Percentiles rank a stretch among this genome's conserved stretches.
phyloP scores from a whole-genome alignment of 2,329 filamentous ascomycete genomes.

The Fusarium beomiforme region DNA sequence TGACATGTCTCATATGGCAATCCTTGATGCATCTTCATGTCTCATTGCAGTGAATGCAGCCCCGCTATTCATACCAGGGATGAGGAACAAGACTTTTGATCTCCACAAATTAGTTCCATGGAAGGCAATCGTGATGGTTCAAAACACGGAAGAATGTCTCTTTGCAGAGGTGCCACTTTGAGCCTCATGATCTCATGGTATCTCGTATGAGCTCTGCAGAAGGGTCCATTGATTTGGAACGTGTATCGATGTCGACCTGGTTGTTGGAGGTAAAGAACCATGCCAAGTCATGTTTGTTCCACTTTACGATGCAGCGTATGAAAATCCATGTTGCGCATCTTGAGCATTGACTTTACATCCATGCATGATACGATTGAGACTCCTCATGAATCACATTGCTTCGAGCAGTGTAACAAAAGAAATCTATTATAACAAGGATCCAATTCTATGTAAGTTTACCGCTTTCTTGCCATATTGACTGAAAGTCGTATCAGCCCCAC shows the following conservation, averaged over 20 bases:
- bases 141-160: conserved; percentile 1
- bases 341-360: background rate
- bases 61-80: background rate
- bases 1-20: background rate
- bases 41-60: conserved; percentile 8
- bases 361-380: background rate
- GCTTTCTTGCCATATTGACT: background rate
- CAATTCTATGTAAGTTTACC: background rate
- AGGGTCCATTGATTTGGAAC: background rate
- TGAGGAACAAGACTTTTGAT: background rate
- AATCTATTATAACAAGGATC: background rate
- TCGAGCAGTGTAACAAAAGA: conserved; percentile 4
- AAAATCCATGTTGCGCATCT: conserved; percentile 9
- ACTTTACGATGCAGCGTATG: background rate
- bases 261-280: background rate
- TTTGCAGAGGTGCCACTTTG: conserved; percentile 12
- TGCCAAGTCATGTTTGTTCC: background rate
- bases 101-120: conserved; percentile 20
- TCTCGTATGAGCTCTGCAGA: conserved; percentile 19
- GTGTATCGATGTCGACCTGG: background rate
- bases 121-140: conserved; percentile 21
- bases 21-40: conserved; percentile 3
- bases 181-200: conserved; percentile 10
- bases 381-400: background rate
- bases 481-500: conserved; percentile 8